Conservation (phyloP, 1,284 basidiomycete genomes). For the Irpex rosettiformis region DNA sequence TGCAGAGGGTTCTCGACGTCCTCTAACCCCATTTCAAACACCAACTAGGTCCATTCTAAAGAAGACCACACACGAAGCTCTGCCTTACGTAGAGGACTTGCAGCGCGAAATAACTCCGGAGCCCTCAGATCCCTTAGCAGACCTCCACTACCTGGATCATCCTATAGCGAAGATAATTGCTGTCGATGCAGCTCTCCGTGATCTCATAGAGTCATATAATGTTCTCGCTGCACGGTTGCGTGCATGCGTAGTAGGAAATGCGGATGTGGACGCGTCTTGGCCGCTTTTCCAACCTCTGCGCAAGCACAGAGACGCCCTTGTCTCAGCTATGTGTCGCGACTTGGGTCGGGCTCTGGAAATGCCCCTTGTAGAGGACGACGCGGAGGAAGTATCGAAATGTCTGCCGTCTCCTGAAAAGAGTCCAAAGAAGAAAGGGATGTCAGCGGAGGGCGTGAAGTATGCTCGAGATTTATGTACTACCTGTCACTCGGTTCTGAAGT, state of each 20-base stretch:
- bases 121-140: conserved; percentile 59
- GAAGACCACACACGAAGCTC: conserved; percentile 44
- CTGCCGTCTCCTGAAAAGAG: conserved; percentile 49
- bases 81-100: conserved; percentile 39
- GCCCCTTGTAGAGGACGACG: conserved; percentile 31
- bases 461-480: conserved; percentile 73
- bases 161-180: conserved; percentile 59
- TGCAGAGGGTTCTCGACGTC: conserved; percentile 29
- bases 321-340: conserved; percentile 57
- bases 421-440: conserved; percentile 61
- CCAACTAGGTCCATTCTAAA: conserved; percentile 65
- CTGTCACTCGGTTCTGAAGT: conserved; percentile 61
- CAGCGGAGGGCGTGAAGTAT: conserved; percentile 69
- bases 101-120: conserved; percentile 67
- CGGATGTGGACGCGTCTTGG: conserved; percentile 58
- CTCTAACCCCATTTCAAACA: conserved; percentile 20
- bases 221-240: conserved; percentile 62
- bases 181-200: conserved; percentile 40
- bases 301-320: conserved; percentile 45
- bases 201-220: conserved; percentile 70
- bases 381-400: conserved; percentile 13
- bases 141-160: conserved; percentile 57
- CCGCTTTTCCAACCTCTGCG: conserved; percentile 68
- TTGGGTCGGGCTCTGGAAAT: conserved; percentile 58
- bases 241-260: conserved; percentile 40